Percentiles rank a stretch among this genome's conserved stretches.
These are phyloP conservation scores for Exophiala oligosperma DNA, from an alignment of 2,329 filamentous ascomycete genomes.

Conservation along the genomic window DNA sequence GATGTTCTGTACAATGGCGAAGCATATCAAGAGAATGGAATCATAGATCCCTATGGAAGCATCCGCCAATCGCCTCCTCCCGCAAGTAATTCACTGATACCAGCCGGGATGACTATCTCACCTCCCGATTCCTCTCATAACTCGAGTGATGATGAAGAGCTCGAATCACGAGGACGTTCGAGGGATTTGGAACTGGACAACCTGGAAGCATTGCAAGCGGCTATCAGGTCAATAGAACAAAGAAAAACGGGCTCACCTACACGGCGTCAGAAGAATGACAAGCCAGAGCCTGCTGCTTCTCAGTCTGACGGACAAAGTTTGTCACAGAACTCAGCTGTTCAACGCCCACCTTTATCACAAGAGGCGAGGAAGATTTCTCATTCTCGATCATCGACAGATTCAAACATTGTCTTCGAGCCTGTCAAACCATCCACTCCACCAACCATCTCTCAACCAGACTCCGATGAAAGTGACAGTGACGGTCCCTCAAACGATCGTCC, in stretches of 20 bases:
- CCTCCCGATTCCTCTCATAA: constrained; percentile 82
- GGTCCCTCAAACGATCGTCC: constrained; percentile 67
- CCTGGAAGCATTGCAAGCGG: constrained; percentile 72
- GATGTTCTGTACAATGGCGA: constrained; percentile 26
- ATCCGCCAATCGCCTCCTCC: constrained; percentile 84
- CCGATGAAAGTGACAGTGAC: constrained; percentile 59
- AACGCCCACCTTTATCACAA: constrained; percentile 47
- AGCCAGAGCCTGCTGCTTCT: constrained; percentile 16
- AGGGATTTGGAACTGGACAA: constrained; percentile 44
- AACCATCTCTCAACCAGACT: constrained; percentile 36
- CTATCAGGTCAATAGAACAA: constrained; percentile 76
- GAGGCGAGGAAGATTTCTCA: constrained; percentile 62
- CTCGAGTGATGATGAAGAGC: constrained; percentile 80
- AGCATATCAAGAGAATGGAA: constrained; percentile 25
- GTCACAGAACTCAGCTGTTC: constrained; percentile 44
- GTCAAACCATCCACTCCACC: constrained; percentile 45
- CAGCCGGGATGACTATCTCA: constrained; percentile 81
- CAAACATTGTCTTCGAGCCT: constrained; percentile 49
- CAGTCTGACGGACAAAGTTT: constrained; percentile 16
- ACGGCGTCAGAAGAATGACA: constrained; percentile 35
- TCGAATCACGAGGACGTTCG: constrained; percentile 38
- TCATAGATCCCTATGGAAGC: constrained; percentile 53
- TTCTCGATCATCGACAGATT: constrained; percentile 61
- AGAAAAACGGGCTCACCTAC: constrained; percentile 60
- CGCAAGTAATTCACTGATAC: constrained; percentile 72